Conservation (phyloP, 148 eudicot species). For the Rhododendron griersonianum region DNA sequence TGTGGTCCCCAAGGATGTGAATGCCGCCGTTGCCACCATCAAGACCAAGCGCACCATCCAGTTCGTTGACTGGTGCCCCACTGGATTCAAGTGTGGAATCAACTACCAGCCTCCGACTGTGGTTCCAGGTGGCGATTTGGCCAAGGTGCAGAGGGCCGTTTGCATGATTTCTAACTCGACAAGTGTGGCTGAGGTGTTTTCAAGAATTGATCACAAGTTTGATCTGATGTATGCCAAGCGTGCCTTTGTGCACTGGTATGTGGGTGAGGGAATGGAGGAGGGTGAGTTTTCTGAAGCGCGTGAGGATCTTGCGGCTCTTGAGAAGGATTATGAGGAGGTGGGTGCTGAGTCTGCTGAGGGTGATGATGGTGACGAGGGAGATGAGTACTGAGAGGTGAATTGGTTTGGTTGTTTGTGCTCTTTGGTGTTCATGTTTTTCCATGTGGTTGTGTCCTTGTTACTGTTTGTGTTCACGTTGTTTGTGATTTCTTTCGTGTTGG, state of each 20-base stretch:
- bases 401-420: not conserved
- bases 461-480: not conserved
- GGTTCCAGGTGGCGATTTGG: constrained; percentile 28
- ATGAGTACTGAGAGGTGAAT: constrained; percentile 21
- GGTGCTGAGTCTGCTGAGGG: constrained; percentile 25
- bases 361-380: constrained; percentile 25
- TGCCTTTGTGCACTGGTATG: constrained; percentile 30
- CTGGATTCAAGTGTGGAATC: constrained; percentile 30
- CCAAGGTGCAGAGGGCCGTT: constrained; percentile 12
- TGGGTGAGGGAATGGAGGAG: constrained; percentile 33
- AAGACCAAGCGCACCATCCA: constrained; percentile 30
- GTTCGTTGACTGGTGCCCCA: constrained; percentile 30
- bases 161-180: not conserved
- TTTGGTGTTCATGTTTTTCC: not conserved
- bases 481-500: not conserved
- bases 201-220: not conserved
- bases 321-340: constrained; percentile 8
- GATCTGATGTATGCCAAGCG: not conserved
- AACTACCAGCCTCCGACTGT: constrained; percentile 32
- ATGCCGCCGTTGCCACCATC: constrained; percentile 24
- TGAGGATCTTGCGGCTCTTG: constrained; percentile 28
- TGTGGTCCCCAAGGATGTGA: constrained; percentile 29
- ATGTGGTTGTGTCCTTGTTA: not conserved
- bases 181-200: not conserved
- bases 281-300: constrained; percentile 29